Base-by-base conservation (phyloP, 2,329 filamentous ascomycete genomes). In the Gremmenia infestans region DNA sequence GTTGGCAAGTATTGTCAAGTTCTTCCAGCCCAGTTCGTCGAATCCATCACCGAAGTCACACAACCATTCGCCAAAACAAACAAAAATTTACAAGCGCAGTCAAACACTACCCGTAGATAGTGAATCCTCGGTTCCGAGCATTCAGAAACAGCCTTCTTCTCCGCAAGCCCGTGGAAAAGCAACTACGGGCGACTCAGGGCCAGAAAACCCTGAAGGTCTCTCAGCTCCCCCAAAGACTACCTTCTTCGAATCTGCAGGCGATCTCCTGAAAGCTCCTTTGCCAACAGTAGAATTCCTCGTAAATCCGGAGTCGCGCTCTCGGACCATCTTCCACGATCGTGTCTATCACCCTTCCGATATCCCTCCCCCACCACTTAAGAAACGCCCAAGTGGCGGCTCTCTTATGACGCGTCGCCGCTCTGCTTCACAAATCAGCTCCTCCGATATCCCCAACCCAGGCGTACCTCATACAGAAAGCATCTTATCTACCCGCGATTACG, bases 281-380 rank as follows among this genome's bases (percentile, higher is more conserved):
- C 93, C 94, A 15, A 81, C 88, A 0, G 78, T 83, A 3, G 86
- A 91, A 46, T 99, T 91, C 71, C 78, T 99, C 39, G 81, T 92
- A 51, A 88, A 97, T 64, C 93, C 94, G 7, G 80, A 86, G 1
- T 87, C 83, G 50, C 86, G 94, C 15, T 85, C 91, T 0, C 83
- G 91, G 48, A 93, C 93, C 1, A 99, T 99, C 58, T 97, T 97
- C 72, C 94, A 99, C 71, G 94, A 99, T 71, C 87, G 94, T 11
- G 83, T 99, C 15, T 99, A 99, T 69, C 91, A 96, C 66, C 92
- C 94, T 0, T 82, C 87, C 45, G 94, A 99, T 67, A 97, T 99
- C 37, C 94, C 94, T 0, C 84, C 87, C 0, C 89, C 91, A 8
- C 87, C 89, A 0, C 72, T 84, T 43, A 86, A 85, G 69, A 81